Evolutionary conservation across 176 grass and related monocot species (phyloP).

Genomic region (Otatea glauca): DNA sequence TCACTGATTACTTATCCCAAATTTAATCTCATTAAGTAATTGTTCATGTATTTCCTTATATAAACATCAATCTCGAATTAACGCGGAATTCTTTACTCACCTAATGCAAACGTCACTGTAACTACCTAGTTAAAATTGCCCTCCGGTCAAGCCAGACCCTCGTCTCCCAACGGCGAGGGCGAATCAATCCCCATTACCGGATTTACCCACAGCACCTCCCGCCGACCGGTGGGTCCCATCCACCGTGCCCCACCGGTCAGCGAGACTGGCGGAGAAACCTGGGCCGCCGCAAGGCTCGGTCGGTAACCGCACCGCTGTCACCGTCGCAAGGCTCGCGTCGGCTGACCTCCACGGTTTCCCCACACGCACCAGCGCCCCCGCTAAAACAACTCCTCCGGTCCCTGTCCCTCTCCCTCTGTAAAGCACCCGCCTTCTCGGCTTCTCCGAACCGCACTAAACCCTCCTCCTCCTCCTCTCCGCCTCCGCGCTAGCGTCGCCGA

Average conservation of each 20-base stretch:
- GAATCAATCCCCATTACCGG: not conserved
- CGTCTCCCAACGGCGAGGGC: not conserved
- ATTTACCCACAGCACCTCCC: rapidly evolving
- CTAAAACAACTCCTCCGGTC: no score
- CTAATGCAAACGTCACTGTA: no score
- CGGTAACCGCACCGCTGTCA: not conserved
- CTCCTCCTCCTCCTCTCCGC: rapidly evolving
- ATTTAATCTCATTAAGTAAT: no score
- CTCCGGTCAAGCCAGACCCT: not conserved
- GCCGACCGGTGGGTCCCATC: not conserved
- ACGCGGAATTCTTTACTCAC: no score
- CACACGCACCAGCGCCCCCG: not conserved
- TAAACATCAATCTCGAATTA: no score
- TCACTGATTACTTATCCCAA: no score
- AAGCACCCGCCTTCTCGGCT: not conserved
- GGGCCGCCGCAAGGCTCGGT: not conserved
- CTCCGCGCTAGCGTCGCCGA: not conserved
- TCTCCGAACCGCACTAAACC: not conserved
- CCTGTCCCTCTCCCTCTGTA: no score
- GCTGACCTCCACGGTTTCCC: not conserved
- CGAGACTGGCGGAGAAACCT: rapidly evolving
- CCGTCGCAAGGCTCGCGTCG: no score
- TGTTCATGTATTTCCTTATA: no score
- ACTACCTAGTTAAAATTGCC: no score
- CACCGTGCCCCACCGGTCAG: not conserved